Evolutionary conservation across 306 rosid species (phyloP), one percentile per base, ranked within the genome.

Genomic region (Dalbergia cultrata): DNA sequence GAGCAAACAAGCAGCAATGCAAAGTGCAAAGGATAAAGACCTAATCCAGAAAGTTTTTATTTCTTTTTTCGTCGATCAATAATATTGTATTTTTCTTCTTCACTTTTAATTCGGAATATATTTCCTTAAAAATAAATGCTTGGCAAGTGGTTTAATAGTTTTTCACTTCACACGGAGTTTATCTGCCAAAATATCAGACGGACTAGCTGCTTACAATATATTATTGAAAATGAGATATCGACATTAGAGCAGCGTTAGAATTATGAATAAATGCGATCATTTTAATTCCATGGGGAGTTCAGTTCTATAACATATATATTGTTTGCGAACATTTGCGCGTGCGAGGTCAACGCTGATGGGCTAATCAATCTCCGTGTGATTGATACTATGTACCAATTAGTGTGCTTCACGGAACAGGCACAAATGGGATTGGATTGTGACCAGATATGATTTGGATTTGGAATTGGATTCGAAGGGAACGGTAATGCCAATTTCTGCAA

Each of bases 401-500:
- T 68, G 19, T 68, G 57, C 57, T 44, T 68, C 39, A 45, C 49
- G 63, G 11, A 52, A 52, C 49, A 70, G 49, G 49, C 16, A 70
- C 37, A 35, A 50, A 33, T 10, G 49, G 17, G 50, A 37, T 37
- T 54, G 14, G 67, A 58, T 19, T 41, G 18, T 21, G 18, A 41
- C 12, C 35, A 54, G 7, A 72, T 5, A 17, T 37, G 37, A 18
- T 72, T 56, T 56, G 66, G 75, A 70, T 26, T 3, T n/a, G 72
- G 60, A 61, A 31, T 61, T 61, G 39, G 41, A 63, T 64, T 64
- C 70, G 3, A 35, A 64, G 11, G 49, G 5, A 14, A 11, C 45
- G 49, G 49, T 12, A 34, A 4, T 37, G 70, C 49, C 47, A 34
- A 9, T 60, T 63, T 53, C 76, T 34, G 54, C 12, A 50, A 50